Base-by-base conservation (phyloP, 345 rosid species). In the Eutrema heterophyllum region DNA sequence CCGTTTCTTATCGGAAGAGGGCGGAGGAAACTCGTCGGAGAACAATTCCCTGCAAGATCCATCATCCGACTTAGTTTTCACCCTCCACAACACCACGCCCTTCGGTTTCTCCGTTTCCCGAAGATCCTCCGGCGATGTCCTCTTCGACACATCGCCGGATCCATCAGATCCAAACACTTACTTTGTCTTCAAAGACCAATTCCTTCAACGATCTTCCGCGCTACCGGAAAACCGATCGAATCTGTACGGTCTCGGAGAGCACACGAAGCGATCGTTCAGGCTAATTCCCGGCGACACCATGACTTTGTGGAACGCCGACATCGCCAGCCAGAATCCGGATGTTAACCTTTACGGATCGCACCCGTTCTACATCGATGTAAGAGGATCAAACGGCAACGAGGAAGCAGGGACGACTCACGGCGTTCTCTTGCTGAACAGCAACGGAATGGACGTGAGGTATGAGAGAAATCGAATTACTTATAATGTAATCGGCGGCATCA, bases 161-260 rank as follows among this genome's bases (percentile, higher is more conserved):
- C 4, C 52, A 1, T 54, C 82, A 4, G 59, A 87, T 39, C 15
- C 87, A 0, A 36, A 24, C 66, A 73, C 84, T 27, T 81, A 74
- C 70, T 66, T 89, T 7, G 67, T 89, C 55, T 91, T 86, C 78
- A 89, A 91, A 80, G 92, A 91, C 61, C 95, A 91, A 55, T 91
- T 85, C 72, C 80, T 91, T 40, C 88, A 86, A 52, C 81, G 89
- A 64, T 76, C 88, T 33, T 86, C 95, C 2, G 57, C 85, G 0
- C 84, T 91, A 15, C 93, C 95, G 0, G 33, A 3, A 26, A 46
- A 68, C 52, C 69, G 88, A 59, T 80, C 93, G 57, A 78, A 67
- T 26, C 74, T 89, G 9, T 89, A 89, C 55, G 97, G 97, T 2
- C 77, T 91, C 1, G 97, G 97, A 2, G 97, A 91, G 70, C 95